A percentile compares a stretch with the other conserved stretches of the same genome.
Conservation (phyloP, 2,329 filamentous ascomycete species). For the Westerdykella aurantiaca region DNA sequence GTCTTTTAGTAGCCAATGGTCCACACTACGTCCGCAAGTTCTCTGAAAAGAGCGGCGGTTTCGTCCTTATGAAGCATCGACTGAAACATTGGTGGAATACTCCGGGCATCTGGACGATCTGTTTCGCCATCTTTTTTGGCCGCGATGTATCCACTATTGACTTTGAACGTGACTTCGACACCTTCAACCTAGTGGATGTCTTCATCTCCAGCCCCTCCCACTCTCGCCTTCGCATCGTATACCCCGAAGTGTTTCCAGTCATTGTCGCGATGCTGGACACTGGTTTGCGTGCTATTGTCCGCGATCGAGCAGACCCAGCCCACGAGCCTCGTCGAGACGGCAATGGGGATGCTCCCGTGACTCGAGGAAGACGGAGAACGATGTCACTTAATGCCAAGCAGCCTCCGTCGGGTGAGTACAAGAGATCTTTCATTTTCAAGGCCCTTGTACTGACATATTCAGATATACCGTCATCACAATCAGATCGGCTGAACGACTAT, state of each 20-base stretch:
- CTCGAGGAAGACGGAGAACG: slow-evolving; percentile 51
- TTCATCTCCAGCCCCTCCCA: slow-evolving; percentile 49
- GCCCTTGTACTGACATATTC: slow-evolving; percentile 10
- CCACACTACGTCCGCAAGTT: slow-evolving; percentile 80
- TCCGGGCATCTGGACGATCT: slow-evolving; percentile 77
- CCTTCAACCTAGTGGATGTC: slow-evolving; percentile 65
- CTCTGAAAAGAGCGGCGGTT: slow-evolving; percentile 77
- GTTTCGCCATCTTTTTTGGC: slow-evolving; percentile 83
- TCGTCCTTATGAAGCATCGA: slow-evolving; percentile 74
- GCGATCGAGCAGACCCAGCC: slow-evolving; percentile 19
- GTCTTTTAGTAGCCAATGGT: slow-evolving; percentile 78
- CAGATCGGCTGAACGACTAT: slow-evolving; percentile 48
- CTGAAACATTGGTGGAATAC: slow-evolving; percentile 86
- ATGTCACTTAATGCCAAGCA: slow-evolving; percentile 62
- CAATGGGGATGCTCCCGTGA: slow-evolving; percentile 15
- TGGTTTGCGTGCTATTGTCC: slow-evolving; percentile 56
- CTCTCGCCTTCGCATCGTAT: slow-evolving; percentile 57
- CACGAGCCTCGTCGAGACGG: slow-evolving; percentile 13
- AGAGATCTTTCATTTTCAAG: too few relatives aligned
- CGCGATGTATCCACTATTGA: slow-evolving; percentile 70
- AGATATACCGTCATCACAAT: slow-evolving; percentile 30
- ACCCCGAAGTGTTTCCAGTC: slow-evolving; percentile 72
- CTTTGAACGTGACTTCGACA: slow-evolving; percentile 66
- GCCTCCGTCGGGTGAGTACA: slow-evolving; percentile 26
- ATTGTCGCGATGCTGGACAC: slow-evolving; percentile 83